phyloP scores from a whole-genome alignment of 768 basidiomycete species.

The Boletus rubropictus region DNA sequence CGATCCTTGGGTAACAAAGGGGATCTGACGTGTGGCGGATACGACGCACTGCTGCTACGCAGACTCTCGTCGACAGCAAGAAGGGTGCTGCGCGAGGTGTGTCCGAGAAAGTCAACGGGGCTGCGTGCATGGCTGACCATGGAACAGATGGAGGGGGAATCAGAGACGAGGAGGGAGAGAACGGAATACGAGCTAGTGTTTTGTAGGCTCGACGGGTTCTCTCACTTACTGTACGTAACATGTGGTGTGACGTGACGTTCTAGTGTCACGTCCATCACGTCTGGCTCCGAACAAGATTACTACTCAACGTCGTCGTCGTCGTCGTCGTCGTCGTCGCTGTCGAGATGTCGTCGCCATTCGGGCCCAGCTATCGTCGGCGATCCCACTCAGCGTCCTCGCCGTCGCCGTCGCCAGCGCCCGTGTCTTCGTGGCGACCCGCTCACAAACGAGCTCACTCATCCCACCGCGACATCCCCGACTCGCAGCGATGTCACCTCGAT shows the following conservation, averaged over 20 bases:
- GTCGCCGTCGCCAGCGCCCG: slow-evolving; percentile 32
- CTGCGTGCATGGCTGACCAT: background rate
- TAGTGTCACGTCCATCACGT: slow-evolving; percentile 11
- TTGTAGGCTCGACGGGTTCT: slow-evolving; percentile 12
- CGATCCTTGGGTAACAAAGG: slow-evolving; percentile 23
- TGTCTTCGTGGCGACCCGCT: slow-evolving; percentile 37
- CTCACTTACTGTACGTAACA: slow-evolving; percentile 20
- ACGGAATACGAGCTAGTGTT: slow-evolving; percentile 16
- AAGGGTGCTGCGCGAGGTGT: slow-evolving; percentile 28
- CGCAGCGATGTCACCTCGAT: slow-evolving; percentile 50
- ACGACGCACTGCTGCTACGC: slow-evolving; percentile 27
- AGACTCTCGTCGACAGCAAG: slow-evolving; percentile 26
- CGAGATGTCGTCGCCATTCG: slow-evolving; percentile 34
- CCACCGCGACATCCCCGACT: slow-evolving; percentile 31
- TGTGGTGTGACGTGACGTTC: slow-evolving; percentile 22
- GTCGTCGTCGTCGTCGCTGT: slow-evolving; percentile 5
- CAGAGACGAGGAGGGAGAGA: background rate
- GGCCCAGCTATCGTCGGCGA: slow-evolving; percentile 40
- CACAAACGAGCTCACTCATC: slow-evolving; percentile 48
- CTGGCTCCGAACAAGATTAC: slow-evolving; percentile 16
- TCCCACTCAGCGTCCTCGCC: slow-evolving; percentile 47
- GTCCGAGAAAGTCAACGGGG: background rate
- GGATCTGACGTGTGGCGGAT: slow-evolving; percentile 13
- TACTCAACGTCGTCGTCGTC: background rate
- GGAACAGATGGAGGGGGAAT: slow-evolving; percentile 1